Base-by-base conservation (phyloP, 768 basidiomycete species). In the Amanita phalloides region DNA sequence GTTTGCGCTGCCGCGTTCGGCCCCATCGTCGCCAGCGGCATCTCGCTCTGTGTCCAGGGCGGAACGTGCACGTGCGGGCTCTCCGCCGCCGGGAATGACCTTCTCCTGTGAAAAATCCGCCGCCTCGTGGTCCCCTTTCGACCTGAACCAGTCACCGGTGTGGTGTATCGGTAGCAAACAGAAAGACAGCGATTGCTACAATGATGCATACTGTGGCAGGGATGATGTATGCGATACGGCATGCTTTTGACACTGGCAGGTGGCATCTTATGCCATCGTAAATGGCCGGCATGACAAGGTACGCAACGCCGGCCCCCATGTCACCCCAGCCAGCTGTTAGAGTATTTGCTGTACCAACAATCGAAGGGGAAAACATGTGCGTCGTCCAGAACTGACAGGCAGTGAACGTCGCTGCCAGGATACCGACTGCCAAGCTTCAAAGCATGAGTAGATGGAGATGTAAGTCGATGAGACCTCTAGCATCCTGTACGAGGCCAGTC, bases 321-420 rank as follows among this genome's bases (percentile, higher is more conserved):
- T 73, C 67, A 46, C 80, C 80, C 76, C 77, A 81, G 0, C 79
- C 80, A 4, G 66, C 79, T 6, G 73, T 74, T 1, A 83, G 58
- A 0, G 77, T 78, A 57, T 80, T 81, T 0, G 79, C 76, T 17
- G 63, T 64, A 6, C 68, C 70, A 9, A 69, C 65, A 14, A 64
- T 60, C 32, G 61, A 66, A 49, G 73, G 79, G 61, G 81, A 78
- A 60, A 77, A 82, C 63, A 82, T 81, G 3, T 64, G 65, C 0
- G 81, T 78, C 8, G 78, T 79, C 77, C 81, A 80, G 3, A 75
- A 74, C 50, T 80, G 75, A 54, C 78, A 80, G 3, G 80, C 72
- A 1, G 82, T 78, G 53, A 84, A 82, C 1, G 78, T 77, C 17
- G 17, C 17, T 17, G 17, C 17, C 17, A 17, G 17, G 17, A 17